Evolutionary conservation across 2,329 filamentous ascomycete species (phyloP).

Genomic region (Cladosporium colombiae): DNA sequence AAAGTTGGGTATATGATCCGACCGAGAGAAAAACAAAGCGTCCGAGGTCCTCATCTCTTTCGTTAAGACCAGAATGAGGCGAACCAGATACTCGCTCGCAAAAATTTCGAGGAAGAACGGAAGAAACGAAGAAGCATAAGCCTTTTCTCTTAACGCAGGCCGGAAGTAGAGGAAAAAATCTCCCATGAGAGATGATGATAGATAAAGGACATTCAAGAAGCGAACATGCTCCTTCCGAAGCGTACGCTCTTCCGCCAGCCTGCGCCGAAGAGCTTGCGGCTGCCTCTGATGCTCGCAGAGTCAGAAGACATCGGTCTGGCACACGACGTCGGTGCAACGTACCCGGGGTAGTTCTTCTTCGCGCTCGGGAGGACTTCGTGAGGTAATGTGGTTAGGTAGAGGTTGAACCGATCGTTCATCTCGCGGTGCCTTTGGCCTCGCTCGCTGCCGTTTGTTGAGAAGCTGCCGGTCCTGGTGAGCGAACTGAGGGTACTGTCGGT

Average conservation of each 20-base stretch:
- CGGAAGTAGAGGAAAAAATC: background rate
- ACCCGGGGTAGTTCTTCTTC: slow-evolving; percentile 36
- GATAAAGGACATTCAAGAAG: slow-evolving; percentile 24
- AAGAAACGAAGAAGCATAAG: background rate
- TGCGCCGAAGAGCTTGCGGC: slow-evolving; percentile 20
- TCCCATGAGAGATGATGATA: background rate
- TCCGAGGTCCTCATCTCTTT: background rate
- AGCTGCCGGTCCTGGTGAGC: slow-evolving; percentile 34
- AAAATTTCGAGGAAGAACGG: background rate
- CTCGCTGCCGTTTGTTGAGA: slow-evolving; percentile 31
- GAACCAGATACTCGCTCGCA: background rate
- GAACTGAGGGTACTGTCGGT: slow-evolving; percentile 30
- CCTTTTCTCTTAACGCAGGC: background rate
- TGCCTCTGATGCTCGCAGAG: slow-evolving; percentile 22
- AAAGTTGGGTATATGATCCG: slow-evolving; percentile 8
- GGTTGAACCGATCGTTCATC: slow-evolving; percentile 38
- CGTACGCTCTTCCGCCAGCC: slow-evolving; percentile 30
- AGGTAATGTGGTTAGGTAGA: slow-evolving; percentile 36
- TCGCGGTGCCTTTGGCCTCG: slow-evolving; percentile 35
- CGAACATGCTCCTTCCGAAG: slow-evolving; percentile 30
- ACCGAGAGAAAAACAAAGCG: background rate
- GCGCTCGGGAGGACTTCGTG: slow-evolving; percentile 38
- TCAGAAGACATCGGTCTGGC: slow-evolving; percentile 6
- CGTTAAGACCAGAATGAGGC: background rate
- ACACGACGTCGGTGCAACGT: slow-evolving; percentile 21